phyloP scores from a whole-genome alignment of 1,139 yeast genomes.

The Saccharomyces hybrid region DNA sequence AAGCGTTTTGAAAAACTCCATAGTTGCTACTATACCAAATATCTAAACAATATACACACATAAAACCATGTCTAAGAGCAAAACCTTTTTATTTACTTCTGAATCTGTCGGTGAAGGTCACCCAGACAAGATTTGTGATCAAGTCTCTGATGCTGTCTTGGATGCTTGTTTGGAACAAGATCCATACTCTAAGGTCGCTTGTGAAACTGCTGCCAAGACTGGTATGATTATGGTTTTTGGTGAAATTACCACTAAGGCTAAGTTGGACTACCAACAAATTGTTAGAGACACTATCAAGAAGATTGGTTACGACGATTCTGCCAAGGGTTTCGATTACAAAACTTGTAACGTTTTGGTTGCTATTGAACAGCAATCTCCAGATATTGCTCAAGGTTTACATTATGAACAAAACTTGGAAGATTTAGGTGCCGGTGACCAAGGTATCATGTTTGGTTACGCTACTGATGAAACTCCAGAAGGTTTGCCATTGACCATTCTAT shows the following conservation, averaged over 20 bases:
- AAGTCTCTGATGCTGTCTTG: constrained; percentile 94
- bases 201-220: constrained; percentile 98
- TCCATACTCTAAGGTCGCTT: constrained; percentile 96
- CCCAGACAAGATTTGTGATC: constrained; percentile 99
- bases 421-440: constrained; percentile 99
- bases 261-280: constrained; percentile 90
- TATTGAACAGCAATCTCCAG: constrained; percentile 98
- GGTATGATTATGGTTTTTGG: constrained; percentile 99
- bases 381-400: constrained; percentile 98
- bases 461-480: constrained; percentile 98
- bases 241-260: constrained; percentile 96
- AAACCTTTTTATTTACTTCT: constrained; percentile 74
- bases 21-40: background rate
- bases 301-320: constrained; percentile 94
- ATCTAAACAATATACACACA: background rate
- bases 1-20: background rate
- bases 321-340: constrained; percentile 97
- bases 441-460: constrained; percentile 99
- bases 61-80: constrained; percentile 1
- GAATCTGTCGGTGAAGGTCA: constrained; percentile 99
- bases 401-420: constrained; percentile 95
- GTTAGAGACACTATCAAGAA: constrained; percentile 97
- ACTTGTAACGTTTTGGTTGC: constrained; percentile 98
- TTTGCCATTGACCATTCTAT: constrained; percentile 87
- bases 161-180: constrained; percentile 96